Evolutionary conservation across 495 filamentous ascomycete genomes (phyloP).

Genomic region (Aspergillus steynii): DNA sequence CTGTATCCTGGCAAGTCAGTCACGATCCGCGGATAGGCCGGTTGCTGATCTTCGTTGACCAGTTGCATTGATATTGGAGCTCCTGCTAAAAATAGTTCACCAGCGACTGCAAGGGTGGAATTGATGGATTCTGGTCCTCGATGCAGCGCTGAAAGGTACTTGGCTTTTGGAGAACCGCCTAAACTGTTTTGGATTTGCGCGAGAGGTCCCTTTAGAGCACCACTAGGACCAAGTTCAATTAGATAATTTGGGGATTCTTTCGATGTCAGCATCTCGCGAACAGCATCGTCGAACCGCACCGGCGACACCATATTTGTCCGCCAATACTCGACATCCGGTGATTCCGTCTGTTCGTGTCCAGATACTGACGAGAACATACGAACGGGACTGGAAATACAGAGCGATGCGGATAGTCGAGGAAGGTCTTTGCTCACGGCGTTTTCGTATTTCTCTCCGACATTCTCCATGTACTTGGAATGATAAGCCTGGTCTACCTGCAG

Average conservation of each 20-base stretch:
- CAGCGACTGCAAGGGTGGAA: constrained; percentile 11
- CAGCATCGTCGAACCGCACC: constrained; percentile 33
- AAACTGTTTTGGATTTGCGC: constrained; percentile 22
- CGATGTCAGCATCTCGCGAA: constrained; percentile 9
- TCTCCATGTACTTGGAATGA: constrained; percentile 58
- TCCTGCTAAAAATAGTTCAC: constrained; percentile 18
- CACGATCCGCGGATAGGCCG: constrained; percentile 2
- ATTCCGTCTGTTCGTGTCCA: constrained; percentile 3
- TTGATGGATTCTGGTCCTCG: constrained; percentile 1
- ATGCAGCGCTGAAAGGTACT: not conserved
- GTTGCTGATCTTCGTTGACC: not conserved
- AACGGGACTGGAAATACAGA: not conserved
- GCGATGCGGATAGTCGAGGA: not conserved
- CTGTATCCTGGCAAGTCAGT: constrained; percentile 28
- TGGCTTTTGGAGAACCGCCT: not conserved
- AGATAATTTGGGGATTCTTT: constrained; percentile 14
- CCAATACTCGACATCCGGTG: constrained; percentile 29
- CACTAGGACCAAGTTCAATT: constrained; percentile 36
- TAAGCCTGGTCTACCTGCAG: constrained; percentile 57
- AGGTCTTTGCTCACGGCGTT: not conserved
- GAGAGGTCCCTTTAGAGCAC: constrained; percentile 31
- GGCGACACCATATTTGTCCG: constrained; percentile 29
- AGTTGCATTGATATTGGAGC: constrained; percentile 5
- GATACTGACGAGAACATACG: constrained; percentile 28
- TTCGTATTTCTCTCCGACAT: constrained; percentile 21